Evolutionary conservation across 192 early-diverging fungal genomes (phyloP).

Genomic region (Jimgerdemannia lactiflua): DNA sequence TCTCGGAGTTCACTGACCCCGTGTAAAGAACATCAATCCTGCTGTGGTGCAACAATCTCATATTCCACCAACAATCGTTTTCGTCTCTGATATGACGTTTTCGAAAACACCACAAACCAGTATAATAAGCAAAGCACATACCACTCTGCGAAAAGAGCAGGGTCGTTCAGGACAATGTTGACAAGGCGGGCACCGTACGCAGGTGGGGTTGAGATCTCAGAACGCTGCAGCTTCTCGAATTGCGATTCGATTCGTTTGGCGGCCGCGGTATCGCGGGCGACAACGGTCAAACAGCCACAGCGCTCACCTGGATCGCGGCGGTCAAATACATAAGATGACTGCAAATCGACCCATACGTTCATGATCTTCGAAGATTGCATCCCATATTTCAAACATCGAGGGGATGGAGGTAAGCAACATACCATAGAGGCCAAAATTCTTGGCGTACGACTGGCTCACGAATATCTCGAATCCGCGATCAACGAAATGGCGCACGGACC

Average conservation of each 20-base stretch:
- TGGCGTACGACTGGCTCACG: slow-evolving; percentile 91
- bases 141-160: slow-evolving; percentile 84
- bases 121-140: slow-evolving; percentile 10
- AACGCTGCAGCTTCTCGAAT: slow-evolving; percentile 78
- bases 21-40: not conserved
- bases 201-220: slow-evolving; percentile 89
- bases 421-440: slow-evolving; percentile 98
- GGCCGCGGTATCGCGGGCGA: slow-evolving; percentile 50
- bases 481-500: slow-evolving; percentile 92
- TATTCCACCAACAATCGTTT: no score
- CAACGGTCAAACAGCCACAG: slow-evolving; percentile 81
- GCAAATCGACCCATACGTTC: no score
- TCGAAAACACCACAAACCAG: slow-evolving; percentile 16
- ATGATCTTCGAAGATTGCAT: not conserved
- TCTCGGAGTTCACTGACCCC: no score
- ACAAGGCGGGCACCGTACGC: slow-evolving; percentile 91
- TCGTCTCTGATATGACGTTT: no score
- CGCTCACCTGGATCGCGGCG: slow-evolving; percentile 62
- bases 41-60: no score
- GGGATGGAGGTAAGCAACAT: slow-evolving; percentile 8
- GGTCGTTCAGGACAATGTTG: slow-evolving; percentile 77
- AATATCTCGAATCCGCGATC: slow-evolving; percentile 89
- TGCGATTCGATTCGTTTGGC: slow-evolving; percentile 72
- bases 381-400: not conserved
- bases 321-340: not conserved